These are phyloP conservation scores for Setaria italica DNA, from an alignment of 202 grass and related monocot species.

Conservation along the genomic window DNA sequence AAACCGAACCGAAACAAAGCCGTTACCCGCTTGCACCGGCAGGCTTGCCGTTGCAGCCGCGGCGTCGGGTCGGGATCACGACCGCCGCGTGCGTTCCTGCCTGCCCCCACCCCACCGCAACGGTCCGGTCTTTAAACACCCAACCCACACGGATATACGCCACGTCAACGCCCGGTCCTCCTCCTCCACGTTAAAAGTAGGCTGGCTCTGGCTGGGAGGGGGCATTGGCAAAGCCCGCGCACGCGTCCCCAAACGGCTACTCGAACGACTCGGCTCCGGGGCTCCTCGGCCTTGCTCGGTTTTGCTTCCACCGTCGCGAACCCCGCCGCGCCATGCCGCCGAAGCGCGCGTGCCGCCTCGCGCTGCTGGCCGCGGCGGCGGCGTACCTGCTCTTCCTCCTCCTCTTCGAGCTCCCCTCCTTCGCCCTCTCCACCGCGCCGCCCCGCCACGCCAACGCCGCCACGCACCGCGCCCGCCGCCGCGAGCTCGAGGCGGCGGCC, in stretches of 20 bases:
- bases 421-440: conserved; percentile 31
- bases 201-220: too few relatives aligned
- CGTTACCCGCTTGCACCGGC: neutral
- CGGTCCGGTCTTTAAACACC: conserved; percentile 39
- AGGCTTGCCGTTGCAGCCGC: neutral
- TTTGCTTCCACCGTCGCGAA: too few relatives aligned
- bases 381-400: conserved; percentile 58
- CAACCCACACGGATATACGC: neutral
- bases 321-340: conserved; percentile 39
- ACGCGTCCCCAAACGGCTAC: conserved; percentile 45
- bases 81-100: conserved; percentile 20
- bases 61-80: neutral
- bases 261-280: neutral
- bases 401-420: conserved; percentile 54
- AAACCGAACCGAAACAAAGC: neutral
- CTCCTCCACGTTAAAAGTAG: neutral
- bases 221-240: neutral
- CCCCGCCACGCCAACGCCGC: neutral
- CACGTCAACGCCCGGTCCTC: neutral
- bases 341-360: conserved; percentile 50
- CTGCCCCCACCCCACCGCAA: conserved; percentile 13
- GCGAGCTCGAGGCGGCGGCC: conserved; percentile 50
- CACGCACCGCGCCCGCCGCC: conserved; percentile 40
- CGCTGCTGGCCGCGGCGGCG: conserved; percentile 48
- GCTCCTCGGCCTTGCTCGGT: too few relatives aligned